phyloP scores from a whole-genome alignment of 495 filamentous ascomycete genomes.

The Trichoderma gamsii region DNA sequence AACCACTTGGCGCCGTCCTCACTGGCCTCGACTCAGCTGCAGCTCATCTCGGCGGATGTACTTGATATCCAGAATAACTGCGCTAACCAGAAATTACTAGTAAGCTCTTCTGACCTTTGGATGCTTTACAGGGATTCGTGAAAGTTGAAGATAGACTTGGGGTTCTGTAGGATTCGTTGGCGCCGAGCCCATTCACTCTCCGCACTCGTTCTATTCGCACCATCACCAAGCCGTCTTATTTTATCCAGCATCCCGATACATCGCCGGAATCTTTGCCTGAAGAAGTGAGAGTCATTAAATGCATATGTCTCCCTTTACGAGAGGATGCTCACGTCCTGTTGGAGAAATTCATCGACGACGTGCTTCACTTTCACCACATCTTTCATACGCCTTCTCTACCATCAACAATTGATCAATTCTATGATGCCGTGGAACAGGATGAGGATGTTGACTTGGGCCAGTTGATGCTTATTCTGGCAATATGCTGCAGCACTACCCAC shows the following conservation, averaged over 20 bases:
- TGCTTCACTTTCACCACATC: conserved; percentile 37
- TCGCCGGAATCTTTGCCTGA: neutral
- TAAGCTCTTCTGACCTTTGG: neutral
- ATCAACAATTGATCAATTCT: conserved; percentile 28
- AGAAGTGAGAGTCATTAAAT: conserved; percentile 18
- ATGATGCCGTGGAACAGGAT: conserved; percentile 25
- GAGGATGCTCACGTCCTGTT: conserved; percentile 34
- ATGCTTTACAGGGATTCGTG: neutral
- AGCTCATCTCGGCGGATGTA: neutral
- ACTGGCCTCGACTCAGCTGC: neutral
- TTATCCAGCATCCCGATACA: neutral
- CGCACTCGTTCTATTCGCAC: conserved; percentile 6
- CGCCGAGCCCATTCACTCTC: neutral
- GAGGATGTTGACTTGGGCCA: conserved; percentile 27
- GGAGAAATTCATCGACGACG: conserved; percentile 35
- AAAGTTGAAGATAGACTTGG: too few relatives aligned
- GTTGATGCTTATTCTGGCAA: conserved; percentile 34
- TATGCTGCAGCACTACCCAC: conserved; percentile 34
- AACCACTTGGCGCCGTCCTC: conserved; percentile 4
- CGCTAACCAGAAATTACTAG: neutral
- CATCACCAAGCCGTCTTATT: neutral
- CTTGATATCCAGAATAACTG: neutral
- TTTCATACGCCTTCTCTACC: conserved; percentile 36
- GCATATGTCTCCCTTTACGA: conserved; percentile 34
- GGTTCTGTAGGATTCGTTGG: neutral